Evolutionary conservation across 106 monocot genomes (phyloP).

Genomic region (Phalaenopsis equestris): DNA sequence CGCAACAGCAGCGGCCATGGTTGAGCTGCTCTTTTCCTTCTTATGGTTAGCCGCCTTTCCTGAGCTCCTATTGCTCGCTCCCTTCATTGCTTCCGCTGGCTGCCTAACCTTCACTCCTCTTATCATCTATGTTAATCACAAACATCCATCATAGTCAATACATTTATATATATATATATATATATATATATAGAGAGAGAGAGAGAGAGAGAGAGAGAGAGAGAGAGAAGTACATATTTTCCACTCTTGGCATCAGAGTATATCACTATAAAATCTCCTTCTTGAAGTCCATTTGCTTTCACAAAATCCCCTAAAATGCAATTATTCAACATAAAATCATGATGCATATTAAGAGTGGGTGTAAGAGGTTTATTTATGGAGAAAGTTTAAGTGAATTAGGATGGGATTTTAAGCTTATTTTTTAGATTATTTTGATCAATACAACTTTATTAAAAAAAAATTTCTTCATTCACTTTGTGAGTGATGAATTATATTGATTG

Average conservation of each 20-base stretch:
- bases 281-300: slow-evolving; percentile 19
- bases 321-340: not conserved
- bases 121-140: slow-evolving; percentile 15
- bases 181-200: not conserved
- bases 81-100: not conserved
- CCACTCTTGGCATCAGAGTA: slow-evolving; percentile 17
- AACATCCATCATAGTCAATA: not conserved
- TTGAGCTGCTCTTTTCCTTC: not conserved
- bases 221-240: slow-evolving; percentile 13
- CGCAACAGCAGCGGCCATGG: too few relatives aligned
- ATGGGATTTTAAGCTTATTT: too few relatives aligned
- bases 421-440: too few relatives aligned
- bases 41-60: slow-evolving; percentile 11
- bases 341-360: not conserved
- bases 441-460: too few relatives aligned
- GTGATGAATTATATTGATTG: not conserved
- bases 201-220: not conserved
- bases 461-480: not conserved
- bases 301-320: slow-evolving; percentile 18
- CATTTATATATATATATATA: not conserved
- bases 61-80: not conserved
- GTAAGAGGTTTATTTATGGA: too few relatives aligned
- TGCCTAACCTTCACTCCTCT: slow-evolving; percentile 24
- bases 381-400: too few relatives aligned
- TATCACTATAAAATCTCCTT: slow-evolving; percentile 30